Evolutionary conservation across 345 rosid species (phyloP), one percentile per base, ranked within the genome.

Genomic region (Odontarrhena argentea): DNA sequence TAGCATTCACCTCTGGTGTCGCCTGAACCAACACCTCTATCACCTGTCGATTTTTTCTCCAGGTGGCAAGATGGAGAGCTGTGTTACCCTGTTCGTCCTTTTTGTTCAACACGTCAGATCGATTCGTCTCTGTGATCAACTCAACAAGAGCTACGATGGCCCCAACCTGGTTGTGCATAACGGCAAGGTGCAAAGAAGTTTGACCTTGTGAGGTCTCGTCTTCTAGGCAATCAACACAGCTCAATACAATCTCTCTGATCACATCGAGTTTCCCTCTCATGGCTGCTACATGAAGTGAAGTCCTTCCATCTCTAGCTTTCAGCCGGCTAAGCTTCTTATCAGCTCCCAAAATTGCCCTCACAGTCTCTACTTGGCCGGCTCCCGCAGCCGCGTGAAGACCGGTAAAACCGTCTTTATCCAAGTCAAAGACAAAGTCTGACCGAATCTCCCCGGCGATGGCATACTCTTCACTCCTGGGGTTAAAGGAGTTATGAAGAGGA

Each of bases 21-120:
- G 62, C 56, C 9, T 68, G 71, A 55, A 79, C 59, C 40, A 86
- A 26, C 68, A 82, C 67, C 55, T 82, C 79, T 67, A 79, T 80
- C 54, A 84, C 74, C 85, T 86, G 83, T 57, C 67, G 49, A 9
- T 74, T 80, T 73, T 78, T 82, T 36, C 56, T 82, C 82, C 76
- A 82, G 24, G 79, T 65, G 0, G 81, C 84, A 9, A 77, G 65
- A 61, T 79, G 85, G 58, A 84, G 78, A 56, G 66, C 69, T 0
- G 85, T 73, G 45, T 77, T 84, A 28, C 75, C 77, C 0, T 73
- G 76, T 57, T 75, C 82, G 68, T 81, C 85, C 50, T 65, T 79
- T 74, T 68, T 70, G 53, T 55, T 65, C 60, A 81, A 59, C 24
- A 76, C 56, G n/a, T 55, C 25, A 7, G 57, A 57, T 24, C 40